Evolutionary conservation across 495 filamentous ascomycete genomes (phyloP), one percentile per base, ranked within the genome.

Genomic region (Trichocladium antarcticum): DNA sequence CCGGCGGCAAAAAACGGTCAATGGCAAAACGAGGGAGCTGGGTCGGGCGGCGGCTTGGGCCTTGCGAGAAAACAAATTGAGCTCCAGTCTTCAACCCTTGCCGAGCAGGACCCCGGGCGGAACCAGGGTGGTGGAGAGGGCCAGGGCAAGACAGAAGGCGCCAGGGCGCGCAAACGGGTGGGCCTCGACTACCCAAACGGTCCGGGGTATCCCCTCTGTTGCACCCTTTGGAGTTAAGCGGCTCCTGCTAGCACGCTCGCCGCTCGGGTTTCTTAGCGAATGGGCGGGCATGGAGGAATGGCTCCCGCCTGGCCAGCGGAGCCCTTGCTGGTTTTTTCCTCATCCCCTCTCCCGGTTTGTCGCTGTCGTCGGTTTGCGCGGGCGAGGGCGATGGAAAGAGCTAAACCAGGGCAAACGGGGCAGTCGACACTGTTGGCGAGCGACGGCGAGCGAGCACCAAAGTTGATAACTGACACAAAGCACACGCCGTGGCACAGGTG

Each of bases 51-150:
- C 53, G 53, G 22, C 43, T 53, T 51, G 53, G 50, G 21, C 35
- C 47, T 35, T 16, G 49, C 38, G 34, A 21, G 47, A 43, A 55
- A 56, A 44, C 53, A 52, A 55, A 57, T 58, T 55, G 60, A 60
- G 50, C 45, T 34, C 22, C 29, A 48, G 37, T 41, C 34, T 21
- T 50, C 54, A 57, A 50, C 50, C 46, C 50, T 56, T n/a, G 56
- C 36, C 53, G 36, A 57, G 50, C 50, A 51, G 48, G 49, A 51
- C 40, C 53, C 50, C 22, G 45, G 50, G 42, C 48, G 20, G 48
- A 48, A 42, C 57, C 49, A 48, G 51, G 59, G 45, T 56, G 47
- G 43, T 59, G 57, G 57, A 53, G 55, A 50, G 47, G n/a, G n/a
- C n/a, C n/a, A n/a, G n/a, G n/a, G n/a, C n/a, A n/a, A n/a, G n/a